phyloP scores from a whole-genome alignment of 164 flowering plant genomes.

The Nymphaea colorata region DNA sequence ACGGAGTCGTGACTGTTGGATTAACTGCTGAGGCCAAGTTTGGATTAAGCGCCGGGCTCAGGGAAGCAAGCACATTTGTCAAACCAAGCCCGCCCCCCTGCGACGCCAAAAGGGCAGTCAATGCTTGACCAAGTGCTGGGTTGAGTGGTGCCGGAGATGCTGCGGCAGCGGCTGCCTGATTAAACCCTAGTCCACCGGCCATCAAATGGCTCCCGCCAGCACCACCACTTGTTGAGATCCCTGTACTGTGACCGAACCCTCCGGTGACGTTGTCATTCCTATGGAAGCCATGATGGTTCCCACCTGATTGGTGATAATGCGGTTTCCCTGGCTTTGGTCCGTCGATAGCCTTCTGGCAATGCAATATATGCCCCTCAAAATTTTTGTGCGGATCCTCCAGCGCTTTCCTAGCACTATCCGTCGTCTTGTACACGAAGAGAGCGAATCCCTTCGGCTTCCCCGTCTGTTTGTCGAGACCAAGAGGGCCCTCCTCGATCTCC shows the following conservation, averaged over 20 bases:
- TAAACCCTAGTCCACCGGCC: slow-evolving; percentile 23
- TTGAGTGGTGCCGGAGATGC: slow-evolving; percentile 7
- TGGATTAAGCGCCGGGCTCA: slow-evolving; percentile 20
- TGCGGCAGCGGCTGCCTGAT: slow-evolving; percentile 19
- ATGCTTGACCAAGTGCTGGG: slow-evolving; percentile 76
- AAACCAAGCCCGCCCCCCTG: slow-evolving; percentile 76
- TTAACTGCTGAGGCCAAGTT: slow-evolving; percentile 11
- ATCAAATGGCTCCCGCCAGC: slow-evolving; percentile 5
- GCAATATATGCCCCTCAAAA: slow-evolving; percentile 24
- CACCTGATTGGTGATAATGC: background rate
- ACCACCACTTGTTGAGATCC: slow-evolving; percentile 2
- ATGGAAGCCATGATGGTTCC: background rate
- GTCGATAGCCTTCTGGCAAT: slow-evolving; percentile 26
- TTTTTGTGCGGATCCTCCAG: slow-evolving; percentile 26
- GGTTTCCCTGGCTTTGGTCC: slow-evolving; percentile 20
- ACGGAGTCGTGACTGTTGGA: slow-evolving; percentile 18
- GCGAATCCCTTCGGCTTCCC: slow-evolving; percentile 32
- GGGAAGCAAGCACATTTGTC: slow-evolving; percentile 41
- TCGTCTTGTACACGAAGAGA: slow-evolving; percentile 21
- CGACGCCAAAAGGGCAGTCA: slow-evolving; percentile 58
- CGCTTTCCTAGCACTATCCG: slow-evolving; percentile 23
- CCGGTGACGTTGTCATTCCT: background rate
- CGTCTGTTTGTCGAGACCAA: slow-evolving; percentile 26
- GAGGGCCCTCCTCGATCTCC: slow-evolving; percentile 31
- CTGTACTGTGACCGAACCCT: background rate